Base-by-base conservation (phyloP, 1,284 basidiomycete genomes). In the Mycena sp. region DNA sequence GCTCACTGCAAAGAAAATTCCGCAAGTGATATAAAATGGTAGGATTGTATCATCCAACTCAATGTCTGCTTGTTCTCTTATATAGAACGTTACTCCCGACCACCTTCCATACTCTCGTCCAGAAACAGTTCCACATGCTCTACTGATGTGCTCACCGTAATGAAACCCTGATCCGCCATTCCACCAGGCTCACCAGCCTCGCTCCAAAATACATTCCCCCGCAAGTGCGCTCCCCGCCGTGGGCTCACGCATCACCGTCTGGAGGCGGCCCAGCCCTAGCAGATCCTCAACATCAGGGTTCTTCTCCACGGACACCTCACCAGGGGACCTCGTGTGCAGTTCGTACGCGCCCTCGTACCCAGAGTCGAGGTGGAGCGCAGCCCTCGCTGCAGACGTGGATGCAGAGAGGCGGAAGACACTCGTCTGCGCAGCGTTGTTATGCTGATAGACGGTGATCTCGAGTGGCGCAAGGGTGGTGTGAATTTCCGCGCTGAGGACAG, bases 201-300 rank as follows among this genome's bases (percentile, higher is more conserved):
- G 45, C 45, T 48, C 45, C 45, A 48, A 48, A 48, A 48, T 48
- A 48, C 45, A 48, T 30, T 48, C 45, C 45, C 45, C 45, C 45
- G 28, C 29, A 48, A 48, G 45, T 48, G 45, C 45, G 45, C 45
- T 30, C 28, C 6, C 45, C 45, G 45, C 45, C 30, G 45, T 48
- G 45, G 45, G 45, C 45, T 48, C 45, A 48, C 45, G 45, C 45
- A 6, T 48, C 28, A 48, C 45, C 45, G 29, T 48, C 45, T 29
- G 45, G 45, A 48, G 45, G 45, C 45, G 45, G 45, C 45, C 45
- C 45, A 48, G n/a, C 45, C 45, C 45, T 30, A 48, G 45, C 45
- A 29, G 45, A 48, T 48, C 45, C 45, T 30, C 45, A 9, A 48
- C 45, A 48, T 48, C 45, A 48, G 45, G 45, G 16, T 48, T 48